Conservation (phyloP, 352 stramenopile genomes). For the Phytopythium oedochilum region DNA sequence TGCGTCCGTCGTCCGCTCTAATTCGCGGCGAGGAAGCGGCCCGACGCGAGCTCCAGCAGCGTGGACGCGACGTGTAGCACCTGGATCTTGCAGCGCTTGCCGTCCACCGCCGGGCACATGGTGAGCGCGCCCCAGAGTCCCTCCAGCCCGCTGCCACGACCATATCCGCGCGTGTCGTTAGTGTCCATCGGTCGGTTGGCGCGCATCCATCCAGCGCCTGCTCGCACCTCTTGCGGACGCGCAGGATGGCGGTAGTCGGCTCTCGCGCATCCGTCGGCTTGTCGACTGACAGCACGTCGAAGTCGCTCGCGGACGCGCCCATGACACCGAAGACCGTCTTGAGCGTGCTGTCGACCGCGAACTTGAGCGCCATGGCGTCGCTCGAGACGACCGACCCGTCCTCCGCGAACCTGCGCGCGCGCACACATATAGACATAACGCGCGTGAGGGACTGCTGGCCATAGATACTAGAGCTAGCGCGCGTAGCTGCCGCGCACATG, state of each 20-base stretch:
- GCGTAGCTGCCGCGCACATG: too few relatives aligned
- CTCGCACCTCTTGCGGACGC: slow-evolving; percentile 47
- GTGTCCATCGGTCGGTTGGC: too few relatives aligned
- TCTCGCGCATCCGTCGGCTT: slow-evolving; percentile 23
- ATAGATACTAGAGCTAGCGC: not conserved
- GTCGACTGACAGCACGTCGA: slow-evolving; percentile 51
- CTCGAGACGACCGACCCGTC: slow-evolving; percentile 26
- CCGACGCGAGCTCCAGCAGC: slow-evolving; percentile 66
- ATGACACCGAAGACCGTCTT: slow-evolving; percentile 67
- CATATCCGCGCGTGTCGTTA: not conserved
- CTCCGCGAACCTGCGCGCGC: slow-evolving; percentile 41
- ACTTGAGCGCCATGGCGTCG: slow-evolving; percentile 68
- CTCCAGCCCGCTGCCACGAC: slow-evolving; percentile 37
- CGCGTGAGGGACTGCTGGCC: not conserved
- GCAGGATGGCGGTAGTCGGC: slow-evolving; percentile 48
- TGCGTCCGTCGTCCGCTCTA: not conserved
- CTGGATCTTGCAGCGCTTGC: slow-evolving; percentile 56
- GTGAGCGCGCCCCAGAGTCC: slow-evolving; percentile 58
- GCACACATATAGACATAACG: not conserved
- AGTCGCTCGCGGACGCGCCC: slow-evolving; percentile 52
- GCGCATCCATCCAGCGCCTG: too few relatives aligned
- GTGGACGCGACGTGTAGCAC: slow-evolving; percentile 54
- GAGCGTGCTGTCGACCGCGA: slow-evolving; percentile 63
- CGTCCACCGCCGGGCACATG: slow-evolving; percentile 70
- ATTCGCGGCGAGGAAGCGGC: slow-evolving; percentile 31